These are phyloP conservation scores for Diaporthe sp. DNA, from an alignment of 2,329 filamentous ascomycete genomes.

Conservation along the genomic window DNA sequence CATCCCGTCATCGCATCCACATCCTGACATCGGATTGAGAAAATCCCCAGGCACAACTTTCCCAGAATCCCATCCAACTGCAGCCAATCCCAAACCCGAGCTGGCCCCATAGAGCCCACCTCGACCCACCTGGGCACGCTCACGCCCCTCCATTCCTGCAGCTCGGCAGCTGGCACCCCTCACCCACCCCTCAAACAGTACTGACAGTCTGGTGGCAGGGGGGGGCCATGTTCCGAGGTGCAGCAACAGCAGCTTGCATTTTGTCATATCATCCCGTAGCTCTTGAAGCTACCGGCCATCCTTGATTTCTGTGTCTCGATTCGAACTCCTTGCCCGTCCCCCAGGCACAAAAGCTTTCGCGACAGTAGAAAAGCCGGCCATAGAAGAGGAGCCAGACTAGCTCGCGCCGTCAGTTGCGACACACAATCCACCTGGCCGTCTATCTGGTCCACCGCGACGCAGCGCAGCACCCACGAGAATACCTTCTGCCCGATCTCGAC, in stretches of 20 bases:
- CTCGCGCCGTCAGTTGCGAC: neutral
- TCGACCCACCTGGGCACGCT: neutral
- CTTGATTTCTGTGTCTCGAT: neutral
- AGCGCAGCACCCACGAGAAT: neutral
- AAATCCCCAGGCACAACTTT: neutral
- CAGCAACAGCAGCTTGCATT: conserved; percentile 11
- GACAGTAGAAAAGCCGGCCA: neutral
- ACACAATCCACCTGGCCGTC: neutral
- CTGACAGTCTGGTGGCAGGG: neutral
- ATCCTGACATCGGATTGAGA: conserved; percentile 10
- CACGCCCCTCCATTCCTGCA: conserved; percentile 16
- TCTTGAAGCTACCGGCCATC: conserved; percentile 13
- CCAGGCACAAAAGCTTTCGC: neutral
- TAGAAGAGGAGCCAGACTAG: neutral
- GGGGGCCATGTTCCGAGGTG: conserved; percentile 13
- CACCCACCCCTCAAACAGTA: neutral
- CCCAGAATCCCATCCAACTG: neutral
- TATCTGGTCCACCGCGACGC: neutral
- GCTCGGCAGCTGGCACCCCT: conserved; percentile 11
- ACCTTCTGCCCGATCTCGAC: neutral
- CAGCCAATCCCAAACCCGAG: neutral
- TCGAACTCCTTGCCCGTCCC: neutral
- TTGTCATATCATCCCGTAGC: conserved; percentile 11
- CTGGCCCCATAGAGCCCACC: neutral
- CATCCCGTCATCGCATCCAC: neutral